Percentiles rank a stretch among this genome's conserved stretches.
Conservation (phyloP, 2,329 filamentous ascomycete genomes). For the Aspergillus sp. region DNA sequence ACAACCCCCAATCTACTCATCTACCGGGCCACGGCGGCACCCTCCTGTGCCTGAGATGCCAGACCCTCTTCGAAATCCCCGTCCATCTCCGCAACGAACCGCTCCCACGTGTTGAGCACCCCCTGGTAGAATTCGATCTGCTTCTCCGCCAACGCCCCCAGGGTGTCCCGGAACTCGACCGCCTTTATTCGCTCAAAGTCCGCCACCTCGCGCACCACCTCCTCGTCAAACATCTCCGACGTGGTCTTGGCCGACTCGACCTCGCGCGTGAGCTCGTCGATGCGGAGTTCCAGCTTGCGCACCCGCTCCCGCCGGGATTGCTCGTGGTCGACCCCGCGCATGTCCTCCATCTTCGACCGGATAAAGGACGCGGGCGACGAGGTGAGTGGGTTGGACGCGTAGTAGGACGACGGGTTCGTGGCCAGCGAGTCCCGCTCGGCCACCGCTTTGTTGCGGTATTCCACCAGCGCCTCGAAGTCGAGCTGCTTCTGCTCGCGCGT, state of each 20-base stretch:
- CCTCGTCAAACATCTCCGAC: conserved; percentile 91
- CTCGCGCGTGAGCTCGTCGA: conserved; percentile 85
- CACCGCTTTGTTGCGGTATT: conserved; percentile 90
- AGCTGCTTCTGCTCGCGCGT: conserved; percentile 96
- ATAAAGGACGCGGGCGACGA: conserved; percentile 82
- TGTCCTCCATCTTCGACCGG: conserved; percentile 92
- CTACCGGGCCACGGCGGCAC: conserved; percentile 11
- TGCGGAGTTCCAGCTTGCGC: conserved; percentile 86
- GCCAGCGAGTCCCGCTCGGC: conserved; percentile 79
- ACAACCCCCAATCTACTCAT: neutral
- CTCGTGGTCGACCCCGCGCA: conserved; percentile 94
- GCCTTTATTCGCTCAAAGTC: conserved; percentile 98
- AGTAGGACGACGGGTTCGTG: conserved; percentile 60
- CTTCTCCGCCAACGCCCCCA: conserved; percentile 78
- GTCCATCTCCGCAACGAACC: conserved; percentile 86
- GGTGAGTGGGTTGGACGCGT: conserved; percentile 52
- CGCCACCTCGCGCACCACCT: conserved; percentile 86
- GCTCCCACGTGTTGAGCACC: conserved; percentile 81
- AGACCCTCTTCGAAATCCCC: conserved; percentile 47
- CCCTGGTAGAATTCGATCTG: conserved; percentile 84
- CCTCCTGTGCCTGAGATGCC: conserved; percentile 21
- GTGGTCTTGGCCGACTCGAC: conserved; percentile 85
- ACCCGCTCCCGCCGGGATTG: conserved; percentile 82
- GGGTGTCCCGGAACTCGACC: conserved; percentile 82
- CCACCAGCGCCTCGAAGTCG: conserved; percentile 92